Evolutionary conservation across 371 early-diverging fungal species (phyloP).

Genomic region (Aphelidium insulamus): DNA sequence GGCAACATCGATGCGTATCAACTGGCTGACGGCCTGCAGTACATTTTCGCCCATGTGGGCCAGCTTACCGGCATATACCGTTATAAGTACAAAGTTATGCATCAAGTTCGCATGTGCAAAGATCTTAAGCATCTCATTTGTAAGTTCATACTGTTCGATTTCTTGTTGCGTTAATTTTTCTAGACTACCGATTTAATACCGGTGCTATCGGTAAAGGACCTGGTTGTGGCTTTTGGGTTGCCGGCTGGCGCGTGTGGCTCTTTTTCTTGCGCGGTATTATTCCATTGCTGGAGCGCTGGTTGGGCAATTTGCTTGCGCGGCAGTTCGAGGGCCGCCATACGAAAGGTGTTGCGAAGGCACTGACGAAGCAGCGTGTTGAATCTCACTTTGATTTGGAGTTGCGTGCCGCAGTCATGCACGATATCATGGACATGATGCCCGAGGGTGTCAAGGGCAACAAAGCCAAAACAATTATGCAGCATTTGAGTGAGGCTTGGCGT

Average conservation of each 20-base stretch:
- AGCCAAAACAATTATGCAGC: constrained; percentile 84
- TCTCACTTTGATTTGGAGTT: constrained; percentile 93
- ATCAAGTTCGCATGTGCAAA: constrained; percentile 91
- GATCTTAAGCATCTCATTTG: constrained; percentile 86
- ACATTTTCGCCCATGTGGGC: constrained; percentile 97
- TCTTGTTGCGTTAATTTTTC: neutral
- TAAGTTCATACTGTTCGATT: constrained; percentile 3
- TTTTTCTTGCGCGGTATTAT: constrained; percentile 97
- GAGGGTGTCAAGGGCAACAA: constrained; percentile 92
- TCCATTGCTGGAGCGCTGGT: constrained; percentile 91
- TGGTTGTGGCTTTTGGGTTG: constrained; percentile 97
- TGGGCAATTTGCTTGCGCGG: constrained; percentile 90
- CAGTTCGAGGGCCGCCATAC: constrained; percentile 95
- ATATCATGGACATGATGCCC: constrained; percentile 95
- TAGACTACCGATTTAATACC: constrained; percentile 79
- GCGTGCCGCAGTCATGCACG: constrained; percentile 90
- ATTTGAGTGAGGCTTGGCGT: constrained; percentile 95
- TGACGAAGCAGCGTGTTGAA: constrained; percentile 97
- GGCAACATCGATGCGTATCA: constrained; percentile 94
- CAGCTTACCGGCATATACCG: constrained; percentile 98
- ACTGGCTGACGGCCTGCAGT: constrained; percentile 90
- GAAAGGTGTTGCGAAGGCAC: constrained; percentile 91
- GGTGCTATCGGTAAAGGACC: constrained; percentile 95
- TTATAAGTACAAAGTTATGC: constrained; percentile 96
- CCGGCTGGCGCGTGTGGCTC: constrained; percentile 98